Percentiles rank a stretch among this genome's conserved stretches.
Conservation (phyloP, 768 basidiomycete species). For the Clathrus columnatus region DNA sequence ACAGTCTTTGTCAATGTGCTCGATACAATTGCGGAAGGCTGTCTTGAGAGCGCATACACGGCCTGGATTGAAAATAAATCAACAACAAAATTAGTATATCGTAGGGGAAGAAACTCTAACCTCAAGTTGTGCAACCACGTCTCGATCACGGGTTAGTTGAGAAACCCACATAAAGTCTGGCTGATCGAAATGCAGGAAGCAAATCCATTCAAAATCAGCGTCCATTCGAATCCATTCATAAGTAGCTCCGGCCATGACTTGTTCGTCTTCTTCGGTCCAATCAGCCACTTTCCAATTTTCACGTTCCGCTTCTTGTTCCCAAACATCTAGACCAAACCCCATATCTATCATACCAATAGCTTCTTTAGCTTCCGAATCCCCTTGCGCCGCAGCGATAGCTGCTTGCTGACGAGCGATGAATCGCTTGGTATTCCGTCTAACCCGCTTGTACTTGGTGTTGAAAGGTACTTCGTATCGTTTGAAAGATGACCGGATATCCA, state of each 20-base stretch:
- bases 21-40: constrained; percentile 77
- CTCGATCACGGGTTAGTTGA: constrained; percentile 89
- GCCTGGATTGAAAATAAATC: constrained; percentile 47
- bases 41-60: constrained; percentile 75
- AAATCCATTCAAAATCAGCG: constrained; percentile 98
- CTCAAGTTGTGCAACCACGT: constrained; percentile 96
- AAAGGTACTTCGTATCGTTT: constrained; percentile 98
- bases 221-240: constrained; percentile 99
- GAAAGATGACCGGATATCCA: constrained; percentile 78
- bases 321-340: constrained; percentile 87
- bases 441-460: constrained; percentile 96
- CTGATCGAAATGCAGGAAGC: constrained; percentile 85
- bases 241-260: constrained; percentile 86
- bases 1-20: constrained; percentile 90
- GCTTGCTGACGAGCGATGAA: constrained; percentile 89
- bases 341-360: constrained; percentile 92
- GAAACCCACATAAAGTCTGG: constrained; percentile 99
- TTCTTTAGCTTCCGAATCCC: constrained; percentile 85
- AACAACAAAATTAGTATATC: background rate
- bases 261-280: constrained; percentile 96
- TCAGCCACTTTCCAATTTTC: constrained; percentile 96
- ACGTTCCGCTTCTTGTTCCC: constrained; percentile 91
- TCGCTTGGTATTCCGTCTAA: constrained; percentile 93
- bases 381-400: constrained; percentile 86
- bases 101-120: constrained; percentile 33